Percentiles rank a stretch among this genome's conserved stretches.
phyloP scores from a whole-genome alignment of 73 alveolate genomes.

The Paramecium bursaria region DNA sequence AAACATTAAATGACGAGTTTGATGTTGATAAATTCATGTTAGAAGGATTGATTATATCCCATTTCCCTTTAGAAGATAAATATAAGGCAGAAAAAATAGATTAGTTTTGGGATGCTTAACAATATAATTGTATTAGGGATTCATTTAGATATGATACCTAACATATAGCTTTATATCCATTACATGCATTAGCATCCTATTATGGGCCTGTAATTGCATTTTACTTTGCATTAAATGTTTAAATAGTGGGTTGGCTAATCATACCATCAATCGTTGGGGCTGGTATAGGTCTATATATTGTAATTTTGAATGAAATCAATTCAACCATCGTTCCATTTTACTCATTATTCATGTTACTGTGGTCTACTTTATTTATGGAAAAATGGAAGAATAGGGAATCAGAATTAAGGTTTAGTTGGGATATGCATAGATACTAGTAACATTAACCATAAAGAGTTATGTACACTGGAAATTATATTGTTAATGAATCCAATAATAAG shows the following conservation, averaged over 20 bases:
- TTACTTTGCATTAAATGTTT: conserved; percentile 37
- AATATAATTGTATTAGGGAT: conserved; percentile 27
- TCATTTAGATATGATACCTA: conserved; percentile 44
- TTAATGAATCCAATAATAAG: conserved; percentile 16
- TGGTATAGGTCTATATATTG: conserved; percentile 15
- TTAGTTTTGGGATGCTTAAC: conserved; percentile 43
- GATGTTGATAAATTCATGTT: conserved; percentile 31
- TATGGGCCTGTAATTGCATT: conserved; percentile 54
- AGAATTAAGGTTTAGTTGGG: conserved; percentile 49
- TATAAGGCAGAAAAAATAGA: neutral
- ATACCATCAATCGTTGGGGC: conserved; percentile 44
- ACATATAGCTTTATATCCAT: conserved; percentile 12
- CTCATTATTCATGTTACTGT: conserved; percentile 13
- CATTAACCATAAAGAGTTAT: conserved; percentile 21
- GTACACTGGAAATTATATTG: conserved; percentile 27
- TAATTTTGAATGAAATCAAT: conserved; percentile 27
- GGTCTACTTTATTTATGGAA: conserved; percentile 58
- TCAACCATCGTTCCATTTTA: conserved; percentile 49
- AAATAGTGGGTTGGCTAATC: conserved; percentile 32
- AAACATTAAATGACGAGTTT: conserved; percentile 33
- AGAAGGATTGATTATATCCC: conserved; percentile 21
- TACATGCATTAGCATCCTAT: conserved; percentile 48
- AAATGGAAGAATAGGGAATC: conserved; percentile 49
- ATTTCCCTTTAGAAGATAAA: conserved; percentile 48
- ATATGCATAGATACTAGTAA: conserved; percentile 30